Evolutionary conservation across 2,329 filamentous ascomycete species (phyloP), one percentile per base, ranked within the genome.

Genomic region (Fusarium musae): DNA sequence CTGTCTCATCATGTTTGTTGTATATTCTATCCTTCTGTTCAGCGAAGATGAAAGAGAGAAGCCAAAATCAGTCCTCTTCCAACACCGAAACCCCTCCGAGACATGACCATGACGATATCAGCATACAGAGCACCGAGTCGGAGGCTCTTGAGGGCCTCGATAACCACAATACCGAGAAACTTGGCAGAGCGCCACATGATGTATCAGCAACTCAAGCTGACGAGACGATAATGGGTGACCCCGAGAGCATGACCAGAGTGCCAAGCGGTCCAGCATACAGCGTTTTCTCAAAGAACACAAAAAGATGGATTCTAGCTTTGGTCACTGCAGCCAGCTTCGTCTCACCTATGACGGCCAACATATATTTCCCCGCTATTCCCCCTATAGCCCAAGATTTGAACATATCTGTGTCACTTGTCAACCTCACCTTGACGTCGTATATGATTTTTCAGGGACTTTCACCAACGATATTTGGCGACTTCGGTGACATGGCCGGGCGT

Each of bases 381-480:
- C 78, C 82, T 13, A 79, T 87, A 32, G 79, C 85, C 17, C 61
- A 78, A 16, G 83, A 84, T 60, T 77, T 86, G 3, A 64, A 78
- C 23, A 83, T 86, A 47, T 81, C 81, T 15, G 73, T 81, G 13
- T 78, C 79, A 13, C 78, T 85, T 39, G 80, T 88, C 72, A 87
- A 87, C 75, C 77, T 88, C 58, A 85, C 85, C 12, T 77, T 89
- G 44, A 91, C 89, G 7, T 89, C 89, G 2, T 91, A 89, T 77
- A 89, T 90, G 88, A 85, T 92, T 61, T 84, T 92, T 49, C 90
- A 92, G 78, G 90, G 86, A 23, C 79, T 93, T 4, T 85, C 90
- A 0, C 91, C 90, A 0, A 88, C 87, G 10, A 78, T 92, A 17
- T 87, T 90, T 50, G 91, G 90, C 7, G 88, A 90, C 64, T 87